phyloP scores from a whole-genome alignment of 2,329 filamentous ascomycete genomes.

The Aspergillus fumigatus region DNA sequence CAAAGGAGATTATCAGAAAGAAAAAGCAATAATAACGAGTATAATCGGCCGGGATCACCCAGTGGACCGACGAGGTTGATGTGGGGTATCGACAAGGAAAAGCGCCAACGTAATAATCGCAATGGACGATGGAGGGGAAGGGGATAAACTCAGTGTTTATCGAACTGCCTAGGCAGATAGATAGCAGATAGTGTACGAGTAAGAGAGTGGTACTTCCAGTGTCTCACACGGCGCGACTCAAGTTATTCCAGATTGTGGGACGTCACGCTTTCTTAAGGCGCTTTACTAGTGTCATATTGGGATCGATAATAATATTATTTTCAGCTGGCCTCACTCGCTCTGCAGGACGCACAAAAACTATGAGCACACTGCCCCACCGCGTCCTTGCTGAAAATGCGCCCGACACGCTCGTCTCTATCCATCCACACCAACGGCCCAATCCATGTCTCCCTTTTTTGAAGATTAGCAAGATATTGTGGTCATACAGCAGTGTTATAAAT shows the following conservation, averaged over 20 bases:
- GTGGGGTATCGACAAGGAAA: background rate
- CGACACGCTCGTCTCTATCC: slow-evolving; percentile 2
- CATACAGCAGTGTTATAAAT: background rate
- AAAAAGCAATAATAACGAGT: background rate
- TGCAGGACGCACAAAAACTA: background rate
- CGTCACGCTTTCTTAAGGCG: background rate
- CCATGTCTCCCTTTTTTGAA: background rate
- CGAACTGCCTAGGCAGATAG: background rate
- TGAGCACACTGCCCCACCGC: slow-evolving; percentile 9
- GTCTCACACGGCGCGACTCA: background rate
- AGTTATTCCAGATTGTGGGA: background rate
- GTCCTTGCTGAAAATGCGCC: slow-evolving; percentile 10
- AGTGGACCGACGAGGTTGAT: background rate
- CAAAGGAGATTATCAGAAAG: background rate
- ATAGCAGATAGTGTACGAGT: background rate
- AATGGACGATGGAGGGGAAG: background rate
- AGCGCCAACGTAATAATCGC: background rate
- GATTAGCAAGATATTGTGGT: background rate
- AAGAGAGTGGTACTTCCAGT: background rate
- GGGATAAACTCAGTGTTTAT: background rate
- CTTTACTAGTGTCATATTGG: background rate
- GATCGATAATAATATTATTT: background rate
- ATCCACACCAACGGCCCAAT: background rate
- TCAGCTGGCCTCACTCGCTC: background rate
- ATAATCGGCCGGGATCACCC: background rate